Conservation (phyloP, 768 basidiomycete genomes). For the Collybia mongolica region DNA sequence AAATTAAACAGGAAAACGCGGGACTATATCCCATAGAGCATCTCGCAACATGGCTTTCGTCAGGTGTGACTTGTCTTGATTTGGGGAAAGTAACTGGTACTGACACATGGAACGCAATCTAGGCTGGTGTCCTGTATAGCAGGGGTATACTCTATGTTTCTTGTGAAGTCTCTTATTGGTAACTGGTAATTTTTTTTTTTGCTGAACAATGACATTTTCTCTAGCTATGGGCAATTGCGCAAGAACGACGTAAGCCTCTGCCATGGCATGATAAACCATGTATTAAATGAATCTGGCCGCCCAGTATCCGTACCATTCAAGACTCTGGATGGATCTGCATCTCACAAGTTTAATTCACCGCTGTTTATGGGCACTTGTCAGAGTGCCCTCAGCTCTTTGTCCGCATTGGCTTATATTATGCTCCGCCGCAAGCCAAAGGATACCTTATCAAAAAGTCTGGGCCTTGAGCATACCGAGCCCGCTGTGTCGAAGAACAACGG, state of each 20-base stretch:
- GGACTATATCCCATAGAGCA: slow-evolving; percentile 4
- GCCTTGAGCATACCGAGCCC: slow-evolving; percentile 44
- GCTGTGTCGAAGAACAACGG: slow-evolving; percentile 13
- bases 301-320: slow-evolving; percentile 85
- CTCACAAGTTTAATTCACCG: slow-evolving; percentile 81
- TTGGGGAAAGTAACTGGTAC: not conserved
- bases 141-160: slow-evolving; percentile 93
- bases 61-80: slow-evolving; percentile 13
- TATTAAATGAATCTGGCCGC: not conserved
- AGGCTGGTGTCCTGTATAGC: slow-evolving; percentile 75
- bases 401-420: slow-evolving; percentile 75
- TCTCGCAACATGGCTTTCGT: slow-evolving; percentile 20
- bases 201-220: slow-evolving; percentile 3
- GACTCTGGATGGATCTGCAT: slow-evolving; percentile 56
- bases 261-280: not conserved
- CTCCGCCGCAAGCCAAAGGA: slow-evolving; percentile 55
- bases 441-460: slow-evolving; percentile 56
- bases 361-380: slow-evolving; percentile 86
- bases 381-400: slow-evolving; percentile 72
- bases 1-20: not conserved
- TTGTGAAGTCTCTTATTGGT: slow-evolving; percentile 47
- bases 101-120: not conserved
- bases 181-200: not conserved
- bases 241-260: slow-evolving; percentile 76
- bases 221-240: slow-evolving; percentile 89